A percentile compares a stretch with the other conserved stretches of the same genome.
These are phyloP conservation scores for Cercospora sp. DNA, from an alignment of 2,329 filamentous ascomycete species.

Conservation along the genomic window DNA sequence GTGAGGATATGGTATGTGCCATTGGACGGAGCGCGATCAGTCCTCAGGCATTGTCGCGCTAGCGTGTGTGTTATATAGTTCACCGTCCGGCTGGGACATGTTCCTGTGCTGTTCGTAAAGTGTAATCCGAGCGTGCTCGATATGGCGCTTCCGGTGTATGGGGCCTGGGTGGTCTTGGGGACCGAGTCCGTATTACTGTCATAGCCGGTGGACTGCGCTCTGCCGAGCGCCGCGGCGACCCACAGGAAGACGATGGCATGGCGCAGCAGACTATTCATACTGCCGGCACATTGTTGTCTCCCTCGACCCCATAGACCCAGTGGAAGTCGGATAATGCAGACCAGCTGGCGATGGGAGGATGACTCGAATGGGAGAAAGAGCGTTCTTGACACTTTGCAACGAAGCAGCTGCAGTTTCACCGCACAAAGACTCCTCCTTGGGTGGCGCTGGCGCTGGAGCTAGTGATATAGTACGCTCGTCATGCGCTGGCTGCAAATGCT, in stretches of 20 bases:
- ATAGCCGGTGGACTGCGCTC: constrained; percentile 12
- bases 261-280: constrained; percentile 32
- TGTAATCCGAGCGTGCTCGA: constrained; percentile 6
- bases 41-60: constrained; percentile 72
- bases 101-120: constrained; percentile 30
- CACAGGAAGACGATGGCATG: constrained; percentile 25
- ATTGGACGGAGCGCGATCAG: constrained; percentile 52
- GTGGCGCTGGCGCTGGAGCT: constrained; percentile 4
- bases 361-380: background rate
- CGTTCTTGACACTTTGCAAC: constrained; percentile 14
- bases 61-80: constrained; percentile 81
- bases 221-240: constrained; percentile 22
- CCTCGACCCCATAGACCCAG: constrained; percentile 8
- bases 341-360: background rate
- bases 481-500: background rate
- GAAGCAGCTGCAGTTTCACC: background rate
- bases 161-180: constrained; percentile 13
- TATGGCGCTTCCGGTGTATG: constrained; percentile 3
- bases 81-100: constrained; percentile 61
- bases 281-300: constrained; percentile 27
- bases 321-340: background rate
- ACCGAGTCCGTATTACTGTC: constrained; percentile 19
- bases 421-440: background rate
- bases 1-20: background rate
- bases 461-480: background rate